A percentile compares a stretch with the other conserved stretches of the same genome.
Conservation (phyloP, 345 rosid species). For the Eucalyptus curtisii region DNA sequence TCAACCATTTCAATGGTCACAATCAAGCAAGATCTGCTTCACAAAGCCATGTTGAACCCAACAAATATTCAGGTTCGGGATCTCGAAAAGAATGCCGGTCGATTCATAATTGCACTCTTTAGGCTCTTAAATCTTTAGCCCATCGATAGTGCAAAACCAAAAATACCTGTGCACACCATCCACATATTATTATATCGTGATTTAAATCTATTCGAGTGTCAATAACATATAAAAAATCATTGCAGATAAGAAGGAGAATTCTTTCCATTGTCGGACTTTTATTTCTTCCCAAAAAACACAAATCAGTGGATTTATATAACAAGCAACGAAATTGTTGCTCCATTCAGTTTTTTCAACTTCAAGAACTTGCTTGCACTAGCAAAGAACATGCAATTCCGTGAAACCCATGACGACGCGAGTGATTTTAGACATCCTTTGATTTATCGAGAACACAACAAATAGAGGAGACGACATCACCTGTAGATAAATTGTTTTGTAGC, state of each 20-base stretch:
- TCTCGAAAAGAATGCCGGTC: neutral
- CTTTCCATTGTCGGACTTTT: neutral
- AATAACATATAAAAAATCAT: neutral
- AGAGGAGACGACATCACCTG: neutral
- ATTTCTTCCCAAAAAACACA: neutral
- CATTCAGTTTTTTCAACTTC: neutral
- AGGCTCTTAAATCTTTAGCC: neutral
- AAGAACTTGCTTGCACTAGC: neutral
- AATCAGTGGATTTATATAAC: neutral
- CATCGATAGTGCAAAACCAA: neutral
- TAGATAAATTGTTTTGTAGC: neutral
- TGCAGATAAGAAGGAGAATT: neutral
- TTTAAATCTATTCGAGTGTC: neutral
- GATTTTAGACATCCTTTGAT: neutral
- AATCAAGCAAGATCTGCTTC: neutral
- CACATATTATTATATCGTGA: too few species aligned
- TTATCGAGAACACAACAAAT: neutral
- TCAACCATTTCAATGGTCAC: neutral
- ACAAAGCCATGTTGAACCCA: neutral
- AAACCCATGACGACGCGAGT: neutral
- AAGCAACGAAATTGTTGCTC: accelerated
- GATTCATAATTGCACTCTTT: neutral
- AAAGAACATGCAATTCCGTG: neutral
- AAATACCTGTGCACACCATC: too few species aligned
- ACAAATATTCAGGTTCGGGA: neutral